Conservation (phyloP, 2,329 filamentous ascomycete species). For the Ceratocystis ficicola region DNA sequence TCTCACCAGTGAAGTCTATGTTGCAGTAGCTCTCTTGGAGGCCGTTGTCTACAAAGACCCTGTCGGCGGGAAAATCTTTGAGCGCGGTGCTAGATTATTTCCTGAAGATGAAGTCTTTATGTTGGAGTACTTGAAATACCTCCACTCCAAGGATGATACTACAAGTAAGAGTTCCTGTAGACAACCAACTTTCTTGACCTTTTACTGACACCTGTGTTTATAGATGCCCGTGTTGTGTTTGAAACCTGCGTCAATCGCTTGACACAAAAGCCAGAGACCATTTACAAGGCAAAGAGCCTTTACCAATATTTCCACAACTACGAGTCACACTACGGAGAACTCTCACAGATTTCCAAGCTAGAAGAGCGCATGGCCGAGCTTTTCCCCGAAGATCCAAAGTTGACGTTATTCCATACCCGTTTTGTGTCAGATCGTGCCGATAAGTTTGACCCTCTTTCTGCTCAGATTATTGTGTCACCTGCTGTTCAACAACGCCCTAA, state of each 20-base stretch:
- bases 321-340: slow-evolving; percentile 85
- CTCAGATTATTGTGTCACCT: slow-evolving; percentile 75
- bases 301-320: slow-evolving; percentile 92
- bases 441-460: slow-evolving; percentile 67
- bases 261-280: slow-evolving; percentile 60
- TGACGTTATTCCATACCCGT: slow-evolving; percentile 63
- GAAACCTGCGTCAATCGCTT: slow-evolving; percentile 84
- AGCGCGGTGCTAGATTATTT: slow-evolving; percentile 84
- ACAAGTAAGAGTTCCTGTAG: slow-evolving; percentile 55
- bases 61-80: slow-evolving; percentile 88
- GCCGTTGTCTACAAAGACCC: slow-evolving; percentile 92
- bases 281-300: slow-evolving; percentile 66
- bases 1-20: slow-evolving; percentile 87
- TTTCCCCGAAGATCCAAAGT: slow-evolving; percentile 75
- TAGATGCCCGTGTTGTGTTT: slow-evolving; percentile 89
- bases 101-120: slow-evolving; percentile 89
- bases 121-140: slow-evolving; percentile 88
- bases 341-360: slow-evolving; percentile 78
- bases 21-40: slow-evolving; percentile 84
- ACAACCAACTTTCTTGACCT: slow-evolving; percentile 22
- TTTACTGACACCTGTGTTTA: slow-evolving; percentile 23
- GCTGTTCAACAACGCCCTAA: slow-evolving; percentile 62
- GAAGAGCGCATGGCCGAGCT: slow-evolving; percentile 87
- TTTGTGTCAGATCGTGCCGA: slow-evolving; percentile 46
- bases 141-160: slow-evolving; percentile 83